A percentile compares a stretch with the other conserved stretches of the same genome.
Evolutionary conservation across 352 stramenopile species (phyloP).

Genomic region (Globisporangium splendens): DNA sequence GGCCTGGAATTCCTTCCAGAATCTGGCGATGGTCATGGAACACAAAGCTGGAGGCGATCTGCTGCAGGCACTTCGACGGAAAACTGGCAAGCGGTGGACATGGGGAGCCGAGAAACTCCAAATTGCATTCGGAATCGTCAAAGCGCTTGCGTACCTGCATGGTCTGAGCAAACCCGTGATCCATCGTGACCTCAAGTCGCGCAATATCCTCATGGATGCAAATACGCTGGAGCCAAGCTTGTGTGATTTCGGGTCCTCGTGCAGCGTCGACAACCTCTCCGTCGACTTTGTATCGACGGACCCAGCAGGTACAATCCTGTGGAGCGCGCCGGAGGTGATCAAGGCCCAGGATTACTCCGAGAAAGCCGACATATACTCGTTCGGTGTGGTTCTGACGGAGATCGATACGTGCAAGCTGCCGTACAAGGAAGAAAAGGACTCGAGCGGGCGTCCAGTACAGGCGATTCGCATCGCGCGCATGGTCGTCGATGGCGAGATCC

Average conservation of each 20-base stretch:
- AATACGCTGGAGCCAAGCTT: constrained; percentile 37
- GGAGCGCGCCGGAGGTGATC: constrained; percentile 53
- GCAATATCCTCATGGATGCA: constrained; percentile 44
- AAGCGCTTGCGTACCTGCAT: constrained; percentile 50
- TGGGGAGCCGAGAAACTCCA: constrained; percentile 48
- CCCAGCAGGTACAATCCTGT: constrained; percentile 30
- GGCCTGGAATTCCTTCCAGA: constrained; percentile 62
- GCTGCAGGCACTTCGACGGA: constrained; percentile 8
- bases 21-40: constrained; percentile 45
- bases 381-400: constrained; percentile 47
- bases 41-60: constrained; percentile 42
- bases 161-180: constrained; percentile 30
- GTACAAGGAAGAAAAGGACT: constrained; percentile 19
- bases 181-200: constrained; percentile 50
- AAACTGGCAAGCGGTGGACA: constrained; percentile 10
- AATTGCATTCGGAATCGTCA: constrained; percentile 39
- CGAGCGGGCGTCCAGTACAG: constrained; percentile 8
- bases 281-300: constrained; percentile 20
- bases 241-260: constrained; percentile 44
- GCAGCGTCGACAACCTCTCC: constrained; percentile 16
- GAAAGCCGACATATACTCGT: constrained; percentile 56
- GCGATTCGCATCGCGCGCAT: constrained; percentile 13
- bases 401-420: constrained; percentile 46
- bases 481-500: constrained; percentile 10
- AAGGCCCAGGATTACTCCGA: constrained; percentile 26